phyloP scores from a whole-genome alignment of 2,329 filamentous ascomycete genomes.

The Zymoseptoria ardabiliae region DNA sequence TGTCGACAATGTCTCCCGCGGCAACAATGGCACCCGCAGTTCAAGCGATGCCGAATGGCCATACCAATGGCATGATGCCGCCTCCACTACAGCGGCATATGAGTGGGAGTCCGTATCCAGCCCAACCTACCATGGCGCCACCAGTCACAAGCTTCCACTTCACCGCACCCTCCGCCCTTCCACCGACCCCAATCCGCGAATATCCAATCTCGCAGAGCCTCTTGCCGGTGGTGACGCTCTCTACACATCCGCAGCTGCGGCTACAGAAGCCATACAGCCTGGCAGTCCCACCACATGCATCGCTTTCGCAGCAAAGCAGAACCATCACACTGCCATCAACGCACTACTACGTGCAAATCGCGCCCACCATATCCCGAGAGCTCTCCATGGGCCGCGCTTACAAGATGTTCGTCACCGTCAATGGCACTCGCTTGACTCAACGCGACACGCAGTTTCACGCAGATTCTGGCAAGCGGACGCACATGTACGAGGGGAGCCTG shows the following conservation, averaged over 20 bases:
- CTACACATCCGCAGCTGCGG: slow-evolving; percentile 60
- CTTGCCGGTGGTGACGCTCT: slow-evolving; percentile 58
- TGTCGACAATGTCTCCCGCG: slow-evolving; percentile 37
- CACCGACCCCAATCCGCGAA: slow-evolving; percentile 19
- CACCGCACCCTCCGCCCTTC: slow-evolving; percentile 33
- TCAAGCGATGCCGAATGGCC: slow-evolving; percentile 14
- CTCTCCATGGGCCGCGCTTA: slow-evolving; percentile 62
- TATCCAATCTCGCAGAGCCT: slow-evolving; percentile 51
- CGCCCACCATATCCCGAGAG: slow-evolving; percentile 52
- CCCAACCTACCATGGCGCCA: slow-evolving; percentile 5
- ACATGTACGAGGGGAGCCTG: slow-evolving; percentile 69
- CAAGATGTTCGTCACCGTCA: slow-evolving; percentile 67
- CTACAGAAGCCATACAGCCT: slow-evolving; percentile 53
- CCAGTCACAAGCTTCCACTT: slow-evolving; percentile 25
- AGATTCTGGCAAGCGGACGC: slow-evolving; percentile 40
- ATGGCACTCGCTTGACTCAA: slow-evolving; percentile 53
- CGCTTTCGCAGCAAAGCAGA: slow-evolving; percentile 62
- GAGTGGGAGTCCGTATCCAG: slow-evolving; percentile 23
- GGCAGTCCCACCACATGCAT: slow-evolving; percentile 57
- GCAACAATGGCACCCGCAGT: slow-evolving; percentile 26
- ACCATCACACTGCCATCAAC: slow-evolving; percentile 62
- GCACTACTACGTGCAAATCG: slow-evolving; percentile 65
- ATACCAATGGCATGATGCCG: slow-evolving; percentile 23
- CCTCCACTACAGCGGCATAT: slow-evolving; percentile 22
- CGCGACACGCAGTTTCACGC: slow-evolving; percentile 38